phyloP scores from a whole-genome alignment of 257 asterid species.

The Solanum piurae region DNA sequence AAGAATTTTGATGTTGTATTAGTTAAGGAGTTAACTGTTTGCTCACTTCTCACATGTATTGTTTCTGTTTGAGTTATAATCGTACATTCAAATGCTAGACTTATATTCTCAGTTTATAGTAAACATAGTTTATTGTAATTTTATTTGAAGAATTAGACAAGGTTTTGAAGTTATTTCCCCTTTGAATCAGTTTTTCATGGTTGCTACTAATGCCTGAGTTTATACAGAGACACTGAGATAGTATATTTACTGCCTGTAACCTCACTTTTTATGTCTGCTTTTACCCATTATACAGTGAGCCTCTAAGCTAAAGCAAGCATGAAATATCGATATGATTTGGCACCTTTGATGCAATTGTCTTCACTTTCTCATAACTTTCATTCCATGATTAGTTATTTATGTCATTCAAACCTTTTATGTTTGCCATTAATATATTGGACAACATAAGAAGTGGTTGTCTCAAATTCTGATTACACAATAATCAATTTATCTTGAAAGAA shows the following conservation, averaged over 20 bases:
- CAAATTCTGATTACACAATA: not conserved
- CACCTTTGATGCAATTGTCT: not conserved
- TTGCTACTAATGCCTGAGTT: not conserved
- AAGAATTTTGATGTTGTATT: conserved; percentile 12
- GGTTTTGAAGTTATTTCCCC: not conserved
- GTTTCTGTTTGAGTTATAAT: not conserved
- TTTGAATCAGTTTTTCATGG: not conserved
- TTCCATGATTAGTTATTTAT: not conserved
- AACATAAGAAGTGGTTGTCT: not conserved
- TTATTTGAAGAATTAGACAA: not conserved
- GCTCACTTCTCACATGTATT: not conserved
- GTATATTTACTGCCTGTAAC: not conserved
- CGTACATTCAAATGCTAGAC: not conserved
- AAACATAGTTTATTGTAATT: not conserved
- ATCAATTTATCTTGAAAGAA: not conserved
- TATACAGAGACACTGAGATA: not conserved
- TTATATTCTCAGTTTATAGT: not conserved
- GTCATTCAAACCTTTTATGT: not conserved
- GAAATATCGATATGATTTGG: not conserved
- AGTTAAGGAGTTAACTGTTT: not conserved
- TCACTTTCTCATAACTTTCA: not conserved
- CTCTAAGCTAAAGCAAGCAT: not conserved
- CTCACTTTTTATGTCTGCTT: not conserved
- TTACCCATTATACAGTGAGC: not conserved
- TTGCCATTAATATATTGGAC: not conserved